Conservation (phyloP, 768 basidiomycete species). For the Rhodotorula graminis region DNA sequence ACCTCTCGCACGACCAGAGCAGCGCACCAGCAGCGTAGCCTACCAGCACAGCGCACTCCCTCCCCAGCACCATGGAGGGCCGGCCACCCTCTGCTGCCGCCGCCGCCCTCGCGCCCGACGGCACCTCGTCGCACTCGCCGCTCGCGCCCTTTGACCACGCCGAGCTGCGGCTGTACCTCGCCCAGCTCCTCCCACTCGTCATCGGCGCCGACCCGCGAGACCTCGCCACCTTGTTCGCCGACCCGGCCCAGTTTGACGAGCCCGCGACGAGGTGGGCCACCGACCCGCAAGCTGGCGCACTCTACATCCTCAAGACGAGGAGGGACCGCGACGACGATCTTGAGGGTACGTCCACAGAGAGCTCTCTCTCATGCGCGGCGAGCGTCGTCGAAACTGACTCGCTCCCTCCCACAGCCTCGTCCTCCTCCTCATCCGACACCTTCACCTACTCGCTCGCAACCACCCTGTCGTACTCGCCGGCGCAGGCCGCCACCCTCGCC, state of each 20-base stretch:
- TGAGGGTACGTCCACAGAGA: background rate
- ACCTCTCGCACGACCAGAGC: too few relatives aligned
- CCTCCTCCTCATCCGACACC: slow-evolving; percentile 6
- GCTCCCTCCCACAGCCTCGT: background rate
- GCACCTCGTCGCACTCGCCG: background rate
- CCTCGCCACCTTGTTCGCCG: slow-evolving; percentile 61
- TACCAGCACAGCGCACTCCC: background rate
- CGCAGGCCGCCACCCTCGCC: slow-evolving; percentile 78
- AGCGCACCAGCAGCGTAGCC: too few relatives aligned
- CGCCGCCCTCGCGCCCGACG: background rate
- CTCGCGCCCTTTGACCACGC: slow-evolving; percentile 53
- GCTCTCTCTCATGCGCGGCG: background rate
- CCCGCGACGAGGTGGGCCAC: slow-evolving; percentile 68
- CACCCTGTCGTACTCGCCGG: slow-evolving; percentile 71
- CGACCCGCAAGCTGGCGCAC: slow-evolving; percentile 63
- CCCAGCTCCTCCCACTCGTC: slow-evolving; percentile 69
- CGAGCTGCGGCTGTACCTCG: slow-evolving; percentile 66
- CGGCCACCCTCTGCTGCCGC: background rate
- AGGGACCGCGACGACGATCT: slow-evolving; percentile 60
- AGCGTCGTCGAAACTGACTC: background rate
- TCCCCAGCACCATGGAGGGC: background rate
- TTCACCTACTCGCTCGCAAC: slow-evolving; percentile 49
- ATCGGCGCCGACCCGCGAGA: slow-evolving; percentile 68
- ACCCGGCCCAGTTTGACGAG: slow-evolving; percentile 61
- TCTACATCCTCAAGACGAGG: slow-evolving; percentile 75